Base-by-base conservation (phyloP, 2,329 filamentous ascomycete species). In the Fusarium austroafricanum region DNA sequence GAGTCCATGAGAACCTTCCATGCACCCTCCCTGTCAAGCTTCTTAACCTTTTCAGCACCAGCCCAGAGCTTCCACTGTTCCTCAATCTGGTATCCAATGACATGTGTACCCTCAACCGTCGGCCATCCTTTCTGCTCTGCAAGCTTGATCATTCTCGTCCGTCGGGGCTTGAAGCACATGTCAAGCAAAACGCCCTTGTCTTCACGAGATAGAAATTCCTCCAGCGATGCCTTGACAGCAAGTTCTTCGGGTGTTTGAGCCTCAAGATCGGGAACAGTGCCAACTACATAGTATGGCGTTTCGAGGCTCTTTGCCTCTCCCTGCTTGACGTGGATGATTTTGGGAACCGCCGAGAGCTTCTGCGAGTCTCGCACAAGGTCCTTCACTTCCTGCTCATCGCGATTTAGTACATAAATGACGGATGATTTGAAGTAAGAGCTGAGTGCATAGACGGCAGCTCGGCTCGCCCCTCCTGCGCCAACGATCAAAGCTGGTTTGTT, bases 161-260 rank as follows among this genome's bases (percentile, higher is more conserved):
- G 20, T 29, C 58, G 37, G 0, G 58, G 58, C 23, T 61, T 61
- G 35, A 61, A 61, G 29, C 58, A 61, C 58, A 61, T 61, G 8
- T 61, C 58, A 10, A 61, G 58, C 0, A 61, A 3, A 3, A 61
- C 40, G 2, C 58, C 58, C 14, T 61, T 61, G 3, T 42, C 55
- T 1, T 40, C 4, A 0, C 58, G 46, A 10, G 46, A 37, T 1
- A 61, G 3, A 0, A 61, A 61, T 1, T 46, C 56, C 1, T 61
- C 46, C 6, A 61, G 10, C 3, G 50, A 61, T 0, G 46, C 46
- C 9, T 28, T 11, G 0, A 61, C 58, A 18, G 39, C 40, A 17
- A 61, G 18, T 3, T 61, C 58, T 4, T 61, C 58, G 0, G 46
- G 9, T 0, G 39, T 54, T 2, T 45, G 15, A 0, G 58, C 55